Evolutionary conservation across 2,329 filamentous ascomycete species (phyloP).

Genomic region (Trichoderma semiorbis): DNA sequence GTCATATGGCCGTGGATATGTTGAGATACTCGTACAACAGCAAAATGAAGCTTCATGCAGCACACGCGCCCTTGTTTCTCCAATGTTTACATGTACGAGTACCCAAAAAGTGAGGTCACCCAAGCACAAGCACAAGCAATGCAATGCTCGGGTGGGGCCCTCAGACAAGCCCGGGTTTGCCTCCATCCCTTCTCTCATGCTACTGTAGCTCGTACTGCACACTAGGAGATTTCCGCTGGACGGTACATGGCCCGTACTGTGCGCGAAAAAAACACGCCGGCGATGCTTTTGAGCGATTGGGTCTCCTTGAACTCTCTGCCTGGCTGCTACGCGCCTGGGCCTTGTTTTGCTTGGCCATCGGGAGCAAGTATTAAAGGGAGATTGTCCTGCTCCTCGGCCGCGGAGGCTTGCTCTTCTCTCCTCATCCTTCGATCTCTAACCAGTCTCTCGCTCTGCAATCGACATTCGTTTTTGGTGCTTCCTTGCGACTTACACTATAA

Average conservation of each 20-base stretch:
- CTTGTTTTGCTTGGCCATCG: background rate
- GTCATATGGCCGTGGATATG: background rate
- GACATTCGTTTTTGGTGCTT: slow-evolving; percentile 19
- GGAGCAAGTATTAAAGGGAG: slow-evolving; percentile 14
- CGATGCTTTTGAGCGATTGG: slow-evolving; percentile 4
- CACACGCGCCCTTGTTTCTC: background rate
- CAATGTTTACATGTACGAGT: background rate
- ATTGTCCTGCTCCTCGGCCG: slow-evolving; percentile 5
- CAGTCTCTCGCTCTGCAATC: slow-evolving; percentile 17
- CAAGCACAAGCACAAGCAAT: background rate
- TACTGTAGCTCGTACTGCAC: background rate
- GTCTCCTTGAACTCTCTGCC: background rate
- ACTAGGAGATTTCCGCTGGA: background rate
- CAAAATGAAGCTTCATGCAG: background rate
- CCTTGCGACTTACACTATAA: slow-evolving; percentile 17
- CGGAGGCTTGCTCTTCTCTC: background rate
- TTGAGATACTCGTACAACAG: background rate
- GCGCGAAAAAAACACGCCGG: background rate
- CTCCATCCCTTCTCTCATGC: background rate
- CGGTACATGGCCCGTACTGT: slow-evolving; percentile 13
- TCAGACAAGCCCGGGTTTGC: background rate
- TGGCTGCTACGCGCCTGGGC: slow-evolving; percentile 2
- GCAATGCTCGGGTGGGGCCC: slow-evolving; percentile 2
- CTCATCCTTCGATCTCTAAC: background rate
- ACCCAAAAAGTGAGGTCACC: background rate